A percentile compares a stretch with the other conserved stretches of the same genome.
These are phyloP conservation scores for Arthrobotrys iridis DNA, from an alignment of 2,329 filamentous ascomycete species.

Conservation along the genomic window DNA sequence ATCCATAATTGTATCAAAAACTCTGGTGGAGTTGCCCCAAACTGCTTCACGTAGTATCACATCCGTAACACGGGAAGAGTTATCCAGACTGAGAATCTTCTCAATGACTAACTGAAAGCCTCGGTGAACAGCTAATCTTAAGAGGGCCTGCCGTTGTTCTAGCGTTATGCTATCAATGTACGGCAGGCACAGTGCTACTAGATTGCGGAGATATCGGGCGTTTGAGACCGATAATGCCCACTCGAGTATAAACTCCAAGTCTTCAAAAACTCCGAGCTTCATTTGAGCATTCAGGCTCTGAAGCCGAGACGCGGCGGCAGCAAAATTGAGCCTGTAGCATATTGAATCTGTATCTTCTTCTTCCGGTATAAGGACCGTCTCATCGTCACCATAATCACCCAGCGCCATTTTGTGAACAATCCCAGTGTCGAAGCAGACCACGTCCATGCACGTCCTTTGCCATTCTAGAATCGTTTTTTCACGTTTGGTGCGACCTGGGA, in stretches of 20 bases:
- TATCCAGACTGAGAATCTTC: background rate
- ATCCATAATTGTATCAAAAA: background rate
- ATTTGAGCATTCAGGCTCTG: background rate
- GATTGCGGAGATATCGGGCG: background rate
- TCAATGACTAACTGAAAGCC: background rate
- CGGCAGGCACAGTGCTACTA: background rate
- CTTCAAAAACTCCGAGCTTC: background rate
- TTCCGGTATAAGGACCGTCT: too few species aligned
- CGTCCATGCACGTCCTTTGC: background rate
- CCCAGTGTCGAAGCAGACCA: background rate
- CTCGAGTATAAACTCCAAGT: background rate
- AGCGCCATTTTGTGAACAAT: background rate
- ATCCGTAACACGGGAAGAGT: background rate
- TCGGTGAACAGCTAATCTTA: background rate
- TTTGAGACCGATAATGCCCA: background rate
- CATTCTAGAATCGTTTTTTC: background rate
- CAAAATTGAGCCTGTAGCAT: background rate
- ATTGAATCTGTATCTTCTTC: background rate
- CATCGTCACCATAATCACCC: background rate
- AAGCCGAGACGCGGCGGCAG: background rate
- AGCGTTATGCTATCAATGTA: background rate
- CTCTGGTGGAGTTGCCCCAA: background rate
- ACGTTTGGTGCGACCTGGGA: background rate
- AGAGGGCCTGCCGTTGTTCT: background rate
- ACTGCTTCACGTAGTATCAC: background rate